A percentile compares a stretch with the other conserved stretches of the same genome.
These are phyloP conservation scores for Trypanosomatidae sp. DNA, from an alignment of 208 protist species.

Conservation along the genomic window DNA sequence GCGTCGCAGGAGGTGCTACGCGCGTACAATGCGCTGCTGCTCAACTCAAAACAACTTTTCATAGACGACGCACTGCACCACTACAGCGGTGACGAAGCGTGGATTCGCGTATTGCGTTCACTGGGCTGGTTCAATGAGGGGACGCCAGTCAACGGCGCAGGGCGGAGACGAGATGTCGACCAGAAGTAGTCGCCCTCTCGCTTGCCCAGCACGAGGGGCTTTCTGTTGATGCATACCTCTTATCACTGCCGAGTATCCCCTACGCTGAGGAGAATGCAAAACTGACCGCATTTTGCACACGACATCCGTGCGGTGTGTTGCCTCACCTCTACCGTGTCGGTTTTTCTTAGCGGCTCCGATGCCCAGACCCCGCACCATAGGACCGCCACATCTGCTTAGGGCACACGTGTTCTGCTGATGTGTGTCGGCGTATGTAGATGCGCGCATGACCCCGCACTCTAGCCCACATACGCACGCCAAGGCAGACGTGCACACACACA, in stretches of 20 bases:
- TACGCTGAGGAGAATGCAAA: not conserved
- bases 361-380: not conserved
- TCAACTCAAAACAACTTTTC: conserved; percentile 46
- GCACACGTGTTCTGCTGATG: not conserved
- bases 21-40: conserved; percentile 39
- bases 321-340: no score
- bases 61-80: conserved; percentile 68
- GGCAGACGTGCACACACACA: not conserved
- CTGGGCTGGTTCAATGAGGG: conserved; percentile 28
- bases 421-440: no score
- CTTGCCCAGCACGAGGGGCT: not conserved
- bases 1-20: conserved; percentile 17
- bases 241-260: no score
- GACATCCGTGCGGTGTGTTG: not conserved
- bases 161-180: no score
- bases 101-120: conserved; percentile 50
- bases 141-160: no score
- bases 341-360: not conserved
- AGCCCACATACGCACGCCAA: not conserved
- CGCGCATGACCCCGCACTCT: not conserved
- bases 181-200: not conserved
- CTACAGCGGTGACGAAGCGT: conserved; percentile 62
- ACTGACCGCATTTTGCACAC: not conserved
- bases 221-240: not conserved
- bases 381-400: not conserved